Evolutionary conservation across 2,329 filamentous ascomycete species (phyloP).

Genomic region (Diplodia intermedia): DNA sequence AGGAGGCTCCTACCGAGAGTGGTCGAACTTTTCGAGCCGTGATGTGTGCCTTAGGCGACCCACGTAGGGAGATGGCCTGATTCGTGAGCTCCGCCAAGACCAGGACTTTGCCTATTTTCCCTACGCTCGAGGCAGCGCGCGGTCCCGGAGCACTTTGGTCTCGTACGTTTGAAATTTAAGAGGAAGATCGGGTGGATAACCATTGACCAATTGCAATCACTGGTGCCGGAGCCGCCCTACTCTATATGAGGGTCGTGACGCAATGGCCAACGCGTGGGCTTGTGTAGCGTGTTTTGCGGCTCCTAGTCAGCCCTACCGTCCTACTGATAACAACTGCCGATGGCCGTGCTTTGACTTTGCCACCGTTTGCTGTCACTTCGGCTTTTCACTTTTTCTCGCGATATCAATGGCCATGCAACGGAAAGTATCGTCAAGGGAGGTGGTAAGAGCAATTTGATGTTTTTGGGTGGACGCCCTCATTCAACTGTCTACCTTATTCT

Average conservation of each 20-base stretch:
- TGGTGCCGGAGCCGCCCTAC: background rate
- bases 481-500: too few relatives aligned
- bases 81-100: conserved; percentile 10
- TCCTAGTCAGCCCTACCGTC: background rate
- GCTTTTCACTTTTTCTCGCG: too few relatives aligned
- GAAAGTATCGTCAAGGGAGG: too few relatives aligned
- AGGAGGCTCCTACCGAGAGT: background rate
- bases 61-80: background rate
- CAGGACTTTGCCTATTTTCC: background rate
- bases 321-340: too few relatives aligned
- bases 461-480: too few relatives aligned
- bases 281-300: background rate
- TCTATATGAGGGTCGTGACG: background rate
- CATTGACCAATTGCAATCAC: background rate
- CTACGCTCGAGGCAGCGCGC: background rate
- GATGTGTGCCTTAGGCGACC: conserved; percentile 7
- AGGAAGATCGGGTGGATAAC: background rate
- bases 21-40: background rate
- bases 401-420: too few relatives aligned
- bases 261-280: background rate
- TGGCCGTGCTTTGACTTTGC: too few relatives aligned
- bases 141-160: background rate
- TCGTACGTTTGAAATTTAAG: conserved; percentile 5
- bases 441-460: too few relatives aligned
- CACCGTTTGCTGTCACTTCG: too few relatives aligned